phyloP scores from a whole-genome alignment of 1,284 basidiomycete species.

The Rhodotorula glutinis region DNA sequence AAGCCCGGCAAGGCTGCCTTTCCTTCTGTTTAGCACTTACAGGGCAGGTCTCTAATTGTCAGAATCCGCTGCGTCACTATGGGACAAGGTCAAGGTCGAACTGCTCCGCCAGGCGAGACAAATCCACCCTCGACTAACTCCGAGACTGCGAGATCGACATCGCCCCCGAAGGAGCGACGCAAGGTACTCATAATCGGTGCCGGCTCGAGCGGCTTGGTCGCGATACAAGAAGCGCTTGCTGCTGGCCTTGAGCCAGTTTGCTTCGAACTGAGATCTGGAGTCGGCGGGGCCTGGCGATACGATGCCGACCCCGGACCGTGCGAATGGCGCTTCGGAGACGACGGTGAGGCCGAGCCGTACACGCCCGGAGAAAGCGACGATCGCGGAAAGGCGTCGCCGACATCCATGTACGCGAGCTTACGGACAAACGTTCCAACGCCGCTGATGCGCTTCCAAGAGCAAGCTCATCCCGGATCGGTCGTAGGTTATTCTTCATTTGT shows the following conservation, averaged over 20 bases:
- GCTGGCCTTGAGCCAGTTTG: constrained; percentile 32
- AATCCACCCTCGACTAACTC: too few species aligned
- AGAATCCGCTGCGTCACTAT: too few species aligned
- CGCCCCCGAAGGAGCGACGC: too few species aligned
- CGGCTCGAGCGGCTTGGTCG: constrained; percentile 50
- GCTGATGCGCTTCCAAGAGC: constrained; percentile 48
- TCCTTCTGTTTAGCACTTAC: too few species aligned
- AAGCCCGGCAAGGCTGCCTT: too few species aligned
- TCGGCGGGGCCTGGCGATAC: constrained; percentile 49
- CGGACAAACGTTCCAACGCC: constrained; percentile 28
- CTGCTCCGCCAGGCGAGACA: too few species aligned
- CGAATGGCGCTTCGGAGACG: constrained; percentile 21
- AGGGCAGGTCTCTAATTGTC: too few species aligned
- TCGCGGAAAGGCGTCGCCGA: constrained; percentile 1
- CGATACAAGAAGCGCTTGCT: constrained; percentile 48
- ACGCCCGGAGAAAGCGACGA: constrained; percentile 6
- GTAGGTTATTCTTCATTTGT: background rate
- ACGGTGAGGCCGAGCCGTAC: constrained; percentile 16
- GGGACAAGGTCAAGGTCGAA: too few species aligned
- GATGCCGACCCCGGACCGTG: constrained; percentile 21
- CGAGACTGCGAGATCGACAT: too few species aligned
- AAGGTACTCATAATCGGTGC: constrained; percentile 49
- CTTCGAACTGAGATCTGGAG: constrained; percentile 39
- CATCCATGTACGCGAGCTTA: background rate
- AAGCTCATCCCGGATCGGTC: constrained; percentile 36